Base-by-base conservation (phyloP, 2,329 filamentous ascomycete species). In the Phyllosticta paracitricarpa region DNA sequence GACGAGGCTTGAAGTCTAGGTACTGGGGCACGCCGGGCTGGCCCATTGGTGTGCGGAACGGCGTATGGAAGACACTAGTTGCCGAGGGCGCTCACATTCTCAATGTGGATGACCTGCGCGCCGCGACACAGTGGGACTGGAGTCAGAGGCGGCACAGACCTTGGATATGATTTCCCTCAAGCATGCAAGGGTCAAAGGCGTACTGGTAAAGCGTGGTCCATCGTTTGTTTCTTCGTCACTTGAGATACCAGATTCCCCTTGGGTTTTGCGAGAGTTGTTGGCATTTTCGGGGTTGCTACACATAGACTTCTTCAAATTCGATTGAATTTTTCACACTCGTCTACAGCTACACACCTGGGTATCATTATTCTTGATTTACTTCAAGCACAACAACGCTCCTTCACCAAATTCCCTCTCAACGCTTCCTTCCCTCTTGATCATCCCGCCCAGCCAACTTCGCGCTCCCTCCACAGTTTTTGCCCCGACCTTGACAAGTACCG, bases 401-500 rank as follows among this genome's bases (percentile, higher is more conserved):
- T 91, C 87, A 1, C 93, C 93, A 78, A 97, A 97, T 12, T 83
- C 76, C 58, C 77, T 73, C 17, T 81, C 76, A 9, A 96, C 79
- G 64, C 84, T 92, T 1, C 89, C 89, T 72, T 96, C 90, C 64
- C 84, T 81, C 54, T 79, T 75, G 55, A 96, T 76, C 83, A 97
- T 89, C 6, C 80, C 80, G 9, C 85, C 84, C 62, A 97, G 80
- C 91, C 92, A 97, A 55, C 82, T 77, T 66, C 89, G 84, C 3
- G 87, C 91, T 26, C 87, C 88, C 72, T 97, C 91, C 25, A 96
- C 87, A 54, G 87, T 87, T 60, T 80, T 81, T 1, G 92, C 89
- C 1, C 89, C 91, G 72, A 97, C 95, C 73, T 97, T 97, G 66
- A 97, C 88, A 26, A 97, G 81, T 3, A 94, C 87, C 69, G 93